Evolutionary conservation across 495 filamentous ascomycete species (phyloP), one percentile per base, ranked within the genome.

Genomic region (Trichoderma parareesei): DNA sequence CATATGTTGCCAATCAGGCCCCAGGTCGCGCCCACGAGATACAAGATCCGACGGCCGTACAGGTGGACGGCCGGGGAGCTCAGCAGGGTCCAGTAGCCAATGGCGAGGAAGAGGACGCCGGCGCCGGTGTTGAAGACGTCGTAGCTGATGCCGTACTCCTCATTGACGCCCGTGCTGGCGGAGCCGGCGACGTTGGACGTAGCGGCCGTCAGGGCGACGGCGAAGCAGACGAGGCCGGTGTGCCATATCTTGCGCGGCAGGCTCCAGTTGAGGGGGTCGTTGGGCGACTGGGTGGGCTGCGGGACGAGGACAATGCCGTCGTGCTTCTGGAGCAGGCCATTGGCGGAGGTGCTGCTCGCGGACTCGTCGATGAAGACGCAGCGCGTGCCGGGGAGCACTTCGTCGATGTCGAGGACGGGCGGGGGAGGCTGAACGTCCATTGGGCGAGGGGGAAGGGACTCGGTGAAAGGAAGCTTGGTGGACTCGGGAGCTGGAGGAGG

Each of bases 321-420:
- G 53, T 57, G 53, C 8, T 57, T 57, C 33, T 57, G 53, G 9
- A 57, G 53, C 27, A 57, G 53, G 8, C 53, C 53, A 37, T 37
- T 57, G 5, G 53, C 53, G 9, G 53, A 57, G 53, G 27, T 57
- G 53, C 53, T 57, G 18, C 53, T 57, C 1, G 53, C 53, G 27
- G 53, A 57, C 14, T 57, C 53, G 37, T 57, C 53, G 53, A 57
- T 57, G 27, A 57, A 57, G 53, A 57, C 53, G 53, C 53, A 57
- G 35, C 53, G 53, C 53, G 53, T 57, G 53, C 53, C 53, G 27
- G 53, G 53, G 18, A 57, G 53, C 53, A 57, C 53, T 37, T 57
- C 53, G 53, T 57, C 53, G 53, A 57, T 57, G 11, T 57, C 53
- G 53, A 57, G 35, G 20, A 37, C 49, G 8, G 53, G 9, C 2